phyloP scores from a whole-genome alignment of 2,329 filamentous ascomycete species.

The Fusarium bulbicola region DNA sequence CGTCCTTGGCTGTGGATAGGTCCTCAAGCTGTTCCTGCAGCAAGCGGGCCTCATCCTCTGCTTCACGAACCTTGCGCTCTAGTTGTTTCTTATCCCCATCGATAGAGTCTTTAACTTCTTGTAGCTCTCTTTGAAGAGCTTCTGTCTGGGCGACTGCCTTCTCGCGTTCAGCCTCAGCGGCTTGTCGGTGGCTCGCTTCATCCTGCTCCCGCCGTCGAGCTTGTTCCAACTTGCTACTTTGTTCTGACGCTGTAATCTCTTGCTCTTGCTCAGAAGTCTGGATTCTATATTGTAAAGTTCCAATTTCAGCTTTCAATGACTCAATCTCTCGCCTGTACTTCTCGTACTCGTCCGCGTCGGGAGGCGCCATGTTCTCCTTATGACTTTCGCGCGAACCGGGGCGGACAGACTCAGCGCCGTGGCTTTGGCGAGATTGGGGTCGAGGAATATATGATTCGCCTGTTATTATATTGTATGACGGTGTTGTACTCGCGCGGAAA shows the following conservation, averaged over 20 bases:
- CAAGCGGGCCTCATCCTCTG: conserved; percentile 75
- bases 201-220: conserved; percentile 83
- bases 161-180: conserved; percentile 64
- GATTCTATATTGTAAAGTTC: conserved; percentile 86
- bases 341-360: conserved; percentile 68
- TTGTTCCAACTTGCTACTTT: conserved; percentile 86
- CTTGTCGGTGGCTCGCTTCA: conserved; percentile 76
- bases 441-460: conserved; percentile 56
- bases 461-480: conserved; percentile 67
- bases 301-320: conserved; percentile 88
- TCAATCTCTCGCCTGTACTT: conserved; percentile 69
- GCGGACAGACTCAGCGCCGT: conserved; percentile 52
- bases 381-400: conserved; percentile 65
- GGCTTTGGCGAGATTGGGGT: conserved; percentile 54
- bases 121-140: conserved; percentile 60
- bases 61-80: conserved; percentile 75
- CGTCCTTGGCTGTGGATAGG: conserved; percentile 67
- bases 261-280: conserved; percentile 89
- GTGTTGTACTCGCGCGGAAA: conserved; percentile 60
- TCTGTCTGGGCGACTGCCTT: conserved; percentile 62
- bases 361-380: conserved; percentile 68
- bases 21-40: conserved; percentile 87
- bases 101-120: conserved; percentile 59
- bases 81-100: conserved; percentile 70
- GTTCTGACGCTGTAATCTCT: conserved; percentile 79